Percentiles rank a stretch among this genome's conserved stretches.
Conservation (phyloP, 495 filamentous ascomycete species). For the Hyphodiscus hymeniophilus region DNA sequence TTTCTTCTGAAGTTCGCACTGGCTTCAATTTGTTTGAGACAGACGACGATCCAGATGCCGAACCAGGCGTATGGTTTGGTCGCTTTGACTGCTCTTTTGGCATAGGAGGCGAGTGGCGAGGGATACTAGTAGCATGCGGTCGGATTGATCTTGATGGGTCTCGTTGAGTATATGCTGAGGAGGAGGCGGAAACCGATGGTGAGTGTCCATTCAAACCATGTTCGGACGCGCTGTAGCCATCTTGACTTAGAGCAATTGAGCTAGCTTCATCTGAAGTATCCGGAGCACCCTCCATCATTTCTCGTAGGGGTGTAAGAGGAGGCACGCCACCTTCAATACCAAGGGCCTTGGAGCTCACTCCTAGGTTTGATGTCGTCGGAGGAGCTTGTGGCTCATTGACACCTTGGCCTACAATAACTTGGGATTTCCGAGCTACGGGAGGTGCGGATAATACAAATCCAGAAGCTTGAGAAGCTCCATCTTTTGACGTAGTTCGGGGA, state of each 20-base stretch:
- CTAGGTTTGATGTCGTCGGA: neutral
- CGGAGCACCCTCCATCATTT: slow-evolving; percentile 27
- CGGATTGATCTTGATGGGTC: neutral
- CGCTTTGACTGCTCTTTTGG: slow-evolving; percentile 8
- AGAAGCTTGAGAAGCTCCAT: neutral
- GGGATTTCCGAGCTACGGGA: slow-evolving; percentile 8
- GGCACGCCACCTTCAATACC: slow-evolving; percentile 20
- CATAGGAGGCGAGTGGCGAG: slow-evolving; percentile 15
- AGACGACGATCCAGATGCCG: slow-evolving; percentile 32
- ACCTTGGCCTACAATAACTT: neutral
- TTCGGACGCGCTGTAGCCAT: slow-evolving; percentile 9
- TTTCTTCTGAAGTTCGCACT: slow-evolving; percentile 41
- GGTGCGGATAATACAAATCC: slow-evolving; percentile 12
- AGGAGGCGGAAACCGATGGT: slow-evolving; percentile 10
- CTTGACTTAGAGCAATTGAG: slow-evolving; percentile 10
- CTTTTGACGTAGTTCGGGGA: neutral
- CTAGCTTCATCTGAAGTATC: slow-evolving; percentile 29
- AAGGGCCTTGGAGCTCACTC: neutral
- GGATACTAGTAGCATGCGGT: slow-evolving; percentile 1
- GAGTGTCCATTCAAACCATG: slow-evolving; percentile 5
- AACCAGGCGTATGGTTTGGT: slow-evolving; percentile 26
- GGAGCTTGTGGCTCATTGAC: neutral
- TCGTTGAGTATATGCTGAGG: too few relatives aligned
- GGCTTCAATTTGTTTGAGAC: slow-evolving; percentile 37
- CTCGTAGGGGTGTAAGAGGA: slow-evolving; percentile 27